Base-by-base conservation (phyloP, 163 green algal species). In the Scenedesmus sp. region DNA sequence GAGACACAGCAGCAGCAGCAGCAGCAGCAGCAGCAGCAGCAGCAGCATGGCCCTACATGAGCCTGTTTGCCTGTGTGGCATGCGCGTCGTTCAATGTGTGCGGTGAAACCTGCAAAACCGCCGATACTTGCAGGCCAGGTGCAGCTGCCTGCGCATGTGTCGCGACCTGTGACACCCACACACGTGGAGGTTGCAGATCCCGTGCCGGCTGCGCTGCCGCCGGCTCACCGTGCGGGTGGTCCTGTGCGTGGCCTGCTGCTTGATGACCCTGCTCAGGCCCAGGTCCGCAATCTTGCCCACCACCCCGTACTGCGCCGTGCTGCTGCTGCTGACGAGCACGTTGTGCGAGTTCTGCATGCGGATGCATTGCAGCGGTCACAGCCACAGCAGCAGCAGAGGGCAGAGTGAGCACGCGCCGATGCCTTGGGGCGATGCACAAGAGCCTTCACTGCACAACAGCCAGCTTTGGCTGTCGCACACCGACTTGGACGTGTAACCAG, bases 221-320 rank as follows among this genome's bases (percentile, higher is more conserved):
- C 15, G 49, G 49, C 83, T 43, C 51, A 65, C 43, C 24, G 59
- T 89, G 35, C 37, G 37, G 1, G 83, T 89, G n/a, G 83, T 73
- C 40, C 83, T 44, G 83, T 89, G 83, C 68, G 70, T 89, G 61
- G 3, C 24, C 30, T 43, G n/a, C n/a, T 35, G 88, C 42, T 46
- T 82, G 9, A 95, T 37, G 72, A 96, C 87, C 26, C 93, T 86
- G 9, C 72, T 85, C n/a, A 96, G 85, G 9, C 94, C 94, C 92
- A 96, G 95, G 85, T 96, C 94, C 44, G 92, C 0, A 18, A 96
- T 89, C 92, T 97, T 96, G 89, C 91, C 93, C 86, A 94, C 90
- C 37, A 56, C 9, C 46, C 81, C 81, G 56, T 76, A 76, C 33
- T n/a, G 81, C 51, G 81, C 51, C 7, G 33, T 33, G n/a, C n/a